Conservation (phyloP, 2,329 filamentous ascomycete species). For the Emergomyces pasteurianus region DNA sequence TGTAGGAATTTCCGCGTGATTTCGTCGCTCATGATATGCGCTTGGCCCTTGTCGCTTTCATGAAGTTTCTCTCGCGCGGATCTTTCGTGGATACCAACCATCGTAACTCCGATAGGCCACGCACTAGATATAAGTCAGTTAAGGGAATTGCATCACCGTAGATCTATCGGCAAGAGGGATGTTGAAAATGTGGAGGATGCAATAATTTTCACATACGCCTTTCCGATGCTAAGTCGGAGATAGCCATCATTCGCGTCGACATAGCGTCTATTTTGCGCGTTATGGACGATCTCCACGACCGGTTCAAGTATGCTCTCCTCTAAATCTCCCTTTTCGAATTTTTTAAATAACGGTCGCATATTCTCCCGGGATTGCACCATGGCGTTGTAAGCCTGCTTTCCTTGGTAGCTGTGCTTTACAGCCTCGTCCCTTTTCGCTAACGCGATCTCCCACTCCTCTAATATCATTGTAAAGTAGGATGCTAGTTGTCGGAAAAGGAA, state of each 20-base stretch:
- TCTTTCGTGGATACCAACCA: conserved; percentile 98
- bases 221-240: conserved; percentile 81
- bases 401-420: conserved; percentile 61
- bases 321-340: conserved; percentile 70
- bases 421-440: conserved; percentile 48
- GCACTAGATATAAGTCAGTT: conserved; percentile 41
- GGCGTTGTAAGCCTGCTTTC: conserved; percentile 67
- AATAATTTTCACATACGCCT: conserved; percentile 47
- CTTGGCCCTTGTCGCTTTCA: conserved; percentile 60
- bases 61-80: conserved; percentile 92
- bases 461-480: conserved; percentile 93
- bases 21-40: conserved; percentile 96
- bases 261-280: conserved; percentile 80
- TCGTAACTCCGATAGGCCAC: conserved; percentile 98
- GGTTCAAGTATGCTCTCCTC: conserved; percentile 69
- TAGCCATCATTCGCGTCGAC: conserved; percentile 97
- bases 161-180: conserved; percentile 7
- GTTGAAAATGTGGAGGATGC: neutral
- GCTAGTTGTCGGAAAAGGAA: conserved; percentile 80
- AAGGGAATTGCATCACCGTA: neutral
- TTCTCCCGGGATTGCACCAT: conserved; percentile 83
- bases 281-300: conserved; percentile 81
- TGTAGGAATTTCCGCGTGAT: conserved; percentile 90
- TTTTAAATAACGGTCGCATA: conserved; percentile 79
- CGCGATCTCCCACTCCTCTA: conserved; percentile 73